Base-by-base conservation (phyloP, 129 eudicot species). In the Flaveria linearis region DNA sequence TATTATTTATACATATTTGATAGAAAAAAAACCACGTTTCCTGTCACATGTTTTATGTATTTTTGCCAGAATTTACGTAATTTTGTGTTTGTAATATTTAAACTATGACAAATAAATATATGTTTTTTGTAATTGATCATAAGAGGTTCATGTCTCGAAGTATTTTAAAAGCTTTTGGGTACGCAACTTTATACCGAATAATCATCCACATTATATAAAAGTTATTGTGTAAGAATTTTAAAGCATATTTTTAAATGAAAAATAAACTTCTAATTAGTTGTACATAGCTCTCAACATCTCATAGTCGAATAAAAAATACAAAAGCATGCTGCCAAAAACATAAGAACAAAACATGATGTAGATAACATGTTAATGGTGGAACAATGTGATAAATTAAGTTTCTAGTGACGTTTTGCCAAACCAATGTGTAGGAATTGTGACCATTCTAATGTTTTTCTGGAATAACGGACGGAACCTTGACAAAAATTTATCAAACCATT, bases 11-110 rank as follows among this genome's bases (percentile, higher is more conserved):
- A 14, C 13, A 50, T 25, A 39, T 41, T 57, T 9, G 12, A 4
- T 13, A 8, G 2, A 60, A 47, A 53, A 41, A 11, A 42, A 25
- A 77, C 69, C 81, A 68, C 68, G 75, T 68, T 68, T 77, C 61
- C 60, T 26, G 81, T 68, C 69, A 45, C 79, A 68, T 77, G 81
- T 68, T 77, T 76, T 77, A 77, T 55, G 81, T 68, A 55, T 68
- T 41, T 42, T 23, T 55, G 30, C 81, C 68, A 36, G 33, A 33
- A 36, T 66, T 66, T 66, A 47, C 58, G 65, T 66, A 76, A 23
- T 56, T 73, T 41, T 73, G 52, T 22, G 20, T 23, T 73, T 73
- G 11, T 4, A 57, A 45, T 45, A 41, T 68, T 42, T 26, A 46
- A 36, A 28, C 26, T 47, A 71, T 25, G 51, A 69, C 26, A 26